These are phyloP conservation scores for Angophora floribunda DNA, from an alignment of 345 rosid genomes.

Conservation along the genomic window DNA sequence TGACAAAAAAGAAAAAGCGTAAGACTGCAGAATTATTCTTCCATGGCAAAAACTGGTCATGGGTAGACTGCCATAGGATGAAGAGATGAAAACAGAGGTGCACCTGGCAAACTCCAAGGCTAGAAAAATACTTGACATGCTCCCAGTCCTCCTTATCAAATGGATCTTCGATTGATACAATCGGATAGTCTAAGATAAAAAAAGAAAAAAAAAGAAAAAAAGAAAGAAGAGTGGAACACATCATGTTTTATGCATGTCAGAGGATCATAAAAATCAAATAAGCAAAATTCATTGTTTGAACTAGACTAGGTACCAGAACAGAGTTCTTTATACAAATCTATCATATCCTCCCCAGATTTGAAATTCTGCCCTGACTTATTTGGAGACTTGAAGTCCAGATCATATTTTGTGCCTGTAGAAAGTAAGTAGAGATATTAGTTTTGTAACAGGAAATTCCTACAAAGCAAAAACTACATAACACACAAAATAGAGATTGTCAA, in stretches of 20 bases:
- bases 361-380: conserved; percentile 75
- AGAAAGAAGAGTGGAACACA: background rate
- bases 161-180: conserved; percentile 91
- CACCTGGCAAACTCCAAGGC: conserved; percentile 96
- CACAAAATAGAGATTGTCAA: background rate
- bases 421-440: background rate
- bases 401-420: conserved; percentile 79
- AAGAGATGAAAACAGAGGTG: conserved; percentile 2
- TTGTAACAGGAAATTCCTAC: background rate
- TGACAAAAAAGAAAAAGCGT: background rate
- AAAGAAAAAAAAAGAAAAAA: background rate
- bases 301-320: conserved; percentile 48
- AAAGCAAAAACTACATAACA: background rate
- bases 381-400: conserved; percentile 66
- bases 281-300: background rate
- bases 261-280: background rate
- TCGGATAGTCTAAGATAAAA: conserved; percentile 53
- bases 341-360: conserved; percentile 93
- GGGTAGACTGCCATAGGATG: background rate
- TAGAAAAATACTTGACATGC: conserved; percentile 54
- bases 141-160: conserved; percentile 99
- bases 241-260: background rate
- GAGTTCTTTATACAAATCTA: conserved; percentile 79
- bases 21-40: background rate
- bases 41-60: background rate